Evolutionary conservation across 352 stramenopile species (phyloP).

Genomic region (Phytophthora pinifolia): DNA sequence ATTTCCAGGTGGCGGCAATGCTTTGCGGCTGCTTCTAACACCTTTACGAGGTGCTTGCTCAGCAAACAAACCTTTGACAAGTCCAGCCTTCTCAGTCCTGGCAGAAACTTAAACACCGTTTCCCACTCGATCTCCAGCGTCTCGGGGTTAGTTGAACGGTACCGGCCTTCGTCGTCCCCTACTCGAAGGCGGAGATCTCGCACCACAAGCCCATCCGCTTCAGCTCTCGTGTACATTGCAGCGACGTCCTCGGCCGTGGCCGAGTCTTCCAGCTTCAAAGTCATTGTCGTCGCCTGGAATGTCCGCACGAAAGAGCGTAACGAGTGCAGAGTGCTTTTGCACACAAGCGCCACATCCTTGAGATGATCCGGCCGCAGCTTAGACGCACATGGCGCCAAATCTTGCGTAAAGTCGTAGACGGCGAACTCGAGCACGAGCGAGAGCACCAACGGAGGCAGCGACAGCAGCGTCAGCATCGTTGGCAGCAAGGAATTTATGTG

Average conservation of each 20-base stretch:
- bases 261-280: constrained; percentile 1
- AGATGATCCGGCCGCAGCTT: not conserved
- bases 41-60: constrained; percentile 14
- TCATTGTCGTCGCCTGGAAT: constrained; percentile 7
- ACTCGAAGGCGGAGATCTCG: constrained; percentile 6
- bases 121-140: constrained; percentile 19
- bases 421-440: constrained; percentile 24
- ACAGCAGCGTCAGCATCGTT: not conserved
- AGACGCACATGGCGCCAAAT: constrained; percentile 10
- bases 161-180: not conserved
- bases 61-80: constrained; percentile 17
- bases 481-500: too few relatives aligned
- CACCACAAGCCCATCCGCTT: not conserved
- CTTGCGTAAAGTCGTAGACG: constrained; percentile 20
- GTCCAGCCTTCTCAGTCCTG: constrained; percentile 17
- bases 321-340: constrained; percentile 8
- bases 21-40: constrained; percentile 17
- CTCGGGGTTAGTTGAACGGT: constrained; percentile 1
- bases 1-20: constrained; percentile 24
- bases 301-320: constrained; percentile 7
- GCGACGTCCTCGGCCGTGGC: too few relatives aligned
- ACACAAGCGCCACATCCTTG: constrained; percentile 10
- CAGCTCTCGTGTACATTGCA: too few relatives aligned
- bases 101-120: constrained; percentile 4
- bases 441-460: constrained; percentile 5